Evolutionary conservation across 345 rosid genomes (phyloP), one percentile per base, ranked within the genome.

Genomic region (Capsella bursapastoris): DNA sequence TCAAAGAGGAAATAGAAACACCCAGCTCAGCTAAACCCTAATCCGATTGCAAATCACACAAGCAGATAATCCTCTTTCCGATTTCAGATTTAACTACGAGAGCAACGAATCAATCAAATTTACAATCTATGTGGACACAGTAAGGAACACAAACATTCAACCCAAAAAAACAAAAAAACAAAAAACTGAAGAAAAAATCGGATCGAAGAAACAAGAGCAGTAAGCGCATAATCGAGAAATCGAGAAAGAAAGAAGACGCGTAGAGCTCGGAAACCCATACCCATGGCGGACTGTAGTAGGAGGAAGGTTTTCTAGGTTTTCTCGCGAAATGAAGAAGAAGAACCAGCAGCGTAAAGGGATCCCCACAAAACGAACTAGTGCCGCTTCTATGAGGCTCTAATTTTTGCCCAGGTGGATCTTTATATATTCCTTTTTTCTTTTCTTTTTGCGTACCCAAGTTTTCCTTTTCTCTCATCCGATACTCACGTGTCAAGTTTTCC

Each of bases 211-310:
- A 76, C 38, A 12, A 45, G 48, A 18, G 28, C 6, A 35, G 60
- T 14, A 4, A 37, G 55, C 40, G 38, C 32, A 60, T 31, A 68
- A 53, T n/a, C 37, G 56, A 64, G 59, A 58, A 66, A 58, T 27
- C 37, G 5, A 45, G 4, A 29, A n/a, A 16, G 31, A 12, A 7
- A 37, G 18, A 3, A 55, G 16, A 47, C 2, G 34, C 2, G 41
- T 1, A 44, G 45, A 58, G 74, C 45, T 70, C 32, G 50, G 70
- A 29, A 56, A 69, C 66, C 71, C 52, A 37, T 77, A 77, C 80
- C 76, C 71, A 77, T 77, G 55, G 66, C 49, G 56, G 61, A 70
- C 29, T 1, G 47, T 25, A 16, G 13, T 6, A 4, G 48, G 34
- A 28, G 35, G 35, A 50, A 40, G 10, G 1, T 2, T 27, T 63